A percentile compares a stretch with the other conserved stretches of the same genome.
These are phyloP conservation scores for Cardiospermum halicacabum DNA, from an alignment of 345 rosid genomes.

Conservation along the genomic window DNA sequence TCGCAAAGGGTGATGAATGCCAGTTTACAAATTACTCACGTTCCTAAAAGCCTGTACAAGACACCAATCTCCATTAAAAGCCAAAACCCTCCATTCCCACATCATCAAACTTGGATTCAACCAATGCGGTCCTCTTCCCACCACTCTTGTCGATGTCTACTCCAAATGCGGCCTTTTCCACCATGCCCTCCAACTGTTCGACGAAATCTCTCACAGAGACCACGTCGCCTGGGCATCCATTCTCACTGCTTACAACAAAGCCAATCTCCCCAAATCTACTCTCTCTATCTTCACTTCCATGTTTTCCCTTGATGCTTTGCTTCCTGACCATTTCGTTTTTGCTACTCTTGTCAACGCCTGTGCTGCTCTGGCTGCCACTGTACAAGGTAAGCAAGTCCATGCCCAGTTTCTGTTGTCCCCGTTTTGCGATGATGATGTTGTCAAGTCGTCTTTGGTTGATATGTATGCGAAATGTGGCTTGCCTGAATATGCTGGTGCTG, in stretches of 20 bases:
- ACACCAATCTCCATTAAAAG: conserved; percentile 23
- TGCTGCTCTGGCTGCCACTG: conserved; percentile 40
- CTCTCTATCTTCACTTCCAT: conserved; percentile 44
- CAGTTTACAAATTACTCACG: conserved; percentile 33
- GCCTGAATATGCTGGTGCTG: conserved; percentile 33
- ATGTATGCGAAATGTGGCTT: conserved; percentile 66
- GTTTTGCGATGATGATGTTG: conserved; percentile 50
- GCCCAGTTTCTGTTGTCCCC: conserved; percentile 40
- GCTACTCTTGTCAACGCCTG: conserved; percentile 64
- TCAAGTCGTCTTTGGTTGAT: conserved; percentile 71
- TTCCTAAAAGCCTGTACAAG: conserved; percentile 41
- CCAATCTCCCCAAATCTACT: conserved; percentile 40
- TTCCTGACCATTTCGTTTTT: conserved; percentile 62
- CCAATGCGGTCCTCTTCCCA: conserved; percentile 31
- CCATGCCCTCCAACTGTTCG: conserved; percentile 46
- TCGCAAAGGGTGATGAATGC: conserved; percentile 33
- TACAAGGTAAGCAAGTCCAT: conserved; percentile 67
- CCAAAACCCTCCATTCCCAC: conserved; percentile 44
- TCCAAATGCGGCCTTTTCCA: conserved; percentile 44
- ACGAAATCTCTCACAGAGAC: conserved; percentile 61
- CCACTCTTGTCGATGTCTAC: conserved; percentile 41
- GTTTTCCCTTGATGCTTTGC: conserved; percentile 27
- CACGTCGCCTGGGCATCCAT: conserved; percentile 66
- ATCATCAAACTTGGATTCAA: conserved; percentile 44
- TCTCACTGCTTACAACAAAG: conserved; percentile 54